Base-by-base conservation (phyloP, 2,329 filamentous ascomycete species). In the Aspergillus melleus region DNA sequence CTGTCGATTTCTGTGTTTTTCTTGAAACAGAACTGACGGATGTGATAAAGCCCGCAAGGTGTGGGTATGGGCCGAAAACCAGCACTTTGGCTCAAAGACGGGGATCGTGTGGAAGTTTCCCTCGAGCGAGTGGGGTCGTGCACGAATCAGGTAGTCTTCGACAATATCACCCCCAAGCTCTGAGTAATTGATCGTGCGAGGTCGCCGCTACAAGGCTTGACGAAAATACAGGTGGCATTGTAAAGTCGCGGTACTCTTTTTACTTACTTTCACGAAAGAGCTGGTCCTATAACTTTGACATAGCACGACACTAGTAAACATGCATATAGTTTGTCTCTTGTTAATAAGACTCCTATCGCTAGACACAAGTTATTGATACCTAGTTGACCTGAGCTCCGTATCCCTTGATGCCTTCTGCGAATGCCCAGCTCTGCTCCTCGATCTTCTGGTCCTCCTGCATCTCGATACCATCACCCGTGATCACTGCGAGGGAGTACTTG, bases 361-460 rank as follows among this genome's bases (percentile, higher is more conserved):
- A 69, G 67, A 58, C 63, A 77, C 19, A 80, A 77, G 75, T 53
- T 39, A 51, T n/a, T 30, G 30, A 52, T 55, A 57, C 58, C 66
- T 76, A 85, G 67, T 80, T 79, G 60, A 80, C 78, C 83, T 98
- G 93, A 26, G 93, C 96, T 62, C 95, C 95, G 75, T 99, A 99
- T 49, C 95, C 95, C 77, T 87, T 90, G 77, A 99, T 97, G 69
- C 89, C 86, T 75, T 98, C 94, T 24, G 95, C 95, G 81, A 99
- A 99, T 54, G 91, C 92, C 95, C 94, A 98, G 85, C 92, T 97
- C 85, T 98, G 94, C 70, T 88, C 85, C 84, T 98, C 93, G 66
- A 99, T 83, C 84, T 92, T 88, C 83, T 96, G 90, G 70, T 90
- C 81, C 78, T 96, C 87, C 76, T 88, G 89, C 67, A 97, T 76